These are phyloP conservation scores for Kondoa malvinella DNA, from an alignment of 768 basidiomycete genomes.

Conservation along the genomic window DNA sequence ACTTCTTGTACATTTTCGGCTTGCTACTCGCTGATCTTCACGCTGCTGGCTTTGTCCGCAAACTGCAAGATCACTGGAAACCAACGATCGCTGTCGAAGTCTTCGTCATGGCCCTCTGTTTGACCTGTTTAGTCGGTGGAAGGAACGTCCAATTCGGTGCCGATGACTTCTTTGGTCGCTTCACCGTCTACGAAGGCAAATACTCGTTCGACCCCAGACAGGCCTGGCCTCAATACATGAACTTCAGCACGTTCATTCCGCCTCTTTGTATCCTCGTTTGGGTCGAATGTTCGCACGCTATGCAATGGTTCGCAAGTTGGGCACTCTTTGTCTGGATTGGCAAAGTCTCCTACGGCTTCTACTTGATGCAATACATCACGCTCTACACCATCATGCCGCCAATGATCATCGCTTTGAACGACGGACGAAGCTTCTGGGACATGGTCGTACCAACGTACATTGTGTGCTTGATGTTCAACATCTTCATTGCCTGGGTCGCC, in stretches of 20 bases:
- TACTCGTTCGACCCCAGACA: slow-evolving; percentile 24
- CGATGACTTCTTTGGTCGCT: slow-evolving; percentile 23
- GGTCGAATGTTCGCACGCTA: slow-evolving; percentile 28
- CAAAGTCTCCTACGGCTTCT: slow-evolving; percentile 31
- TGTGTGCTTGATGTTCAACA: slow-evolving; percentile 29
- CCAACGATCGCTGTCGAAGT: slow-evolving; percentile 27
- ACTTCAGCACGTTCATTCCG: slow-evolving; percentile 19
- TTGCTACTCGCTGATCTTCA: slow-evolving; percentile 27
- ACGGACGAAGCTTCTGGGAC: slow-evolving; percentile 26
- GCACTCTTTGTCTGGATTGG: slow-evolving; percentile 30
- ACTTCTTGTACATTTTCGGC: slow-evolving; percentile 26
- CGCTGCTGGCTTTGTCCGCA: slow-evolving; percentile 27
- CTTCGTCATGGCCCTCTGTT: slow-evolving; percentile 25
- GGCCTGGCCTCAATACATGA: slow-evolving; percentile 29
- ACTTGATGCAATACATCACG: slow-evolving; percentile 31
- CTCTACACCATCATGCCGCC: slow-evolving; percentile 29
- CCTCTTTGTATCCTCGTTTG: slow-evolving; percentile 26
- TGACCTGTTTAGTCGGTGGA: slow-evolving; percentile 26
- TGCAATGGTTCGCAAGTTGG: slow-evolving; percentile 30
- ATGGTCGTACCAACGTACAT: slow-evolving; percentile 28
- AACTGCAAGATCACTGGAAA: slow-evolving; percentile 30
- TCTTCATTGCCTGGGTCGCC: slow-evolving; percentile 28
- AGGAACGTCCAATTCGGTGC: slow-evolving; percentile 24
- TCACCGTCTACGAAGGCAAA: slow-evolving; percentile 27
- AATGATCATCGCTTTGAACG: slow-evolving; percentile 27